A percentile compares a stretch with the other conserved stretches of the same genome.
These are phyloP conservation scores for Venturia carpophila DNA, from an alignment of 2,329 filamentous ascomycete genomes.

Conservation along the genomic window DNA sequence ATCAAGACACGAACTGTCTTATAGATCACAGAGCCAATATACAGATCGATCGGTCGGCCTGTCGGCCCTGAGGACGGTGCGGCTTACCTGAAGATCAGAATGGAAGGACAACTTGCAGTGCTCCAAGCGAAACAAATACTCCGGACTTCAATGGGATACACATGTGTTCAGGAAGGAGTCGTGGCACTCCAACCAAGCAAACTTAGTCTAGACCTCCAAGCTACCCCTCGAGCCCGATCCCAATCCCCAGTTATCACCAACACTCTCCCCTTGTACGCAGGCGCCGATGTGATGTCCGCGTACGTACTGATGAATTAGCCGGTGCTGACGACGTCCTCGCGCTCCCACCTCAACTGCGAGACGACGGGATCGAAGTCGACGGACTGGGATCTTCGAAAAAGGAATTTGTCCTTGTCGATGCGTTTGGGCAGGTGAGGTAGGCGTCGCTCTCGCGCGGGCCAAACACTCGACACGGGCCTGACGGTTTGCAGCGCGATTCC, in stretches of 20 bases:
- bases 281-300: neutral
- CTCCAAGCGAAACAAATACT: too few relatives aligned
- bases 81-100: too few relatives aligned
- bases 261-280: neutral
- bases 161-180: too few relatives aligned
- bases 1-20: too few relatives aligned
- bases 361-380: conserved; percentile 3
- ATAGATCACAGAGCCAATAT: too few relatives aligned
- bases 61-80: too few relatives aligned
- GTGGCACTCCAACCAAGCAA: too few relatives aligned
- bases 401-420: neutral
- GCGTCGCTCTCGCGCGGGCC: neutral
- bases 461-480: neutral
- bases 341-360: neutral
- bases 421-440: neutral
- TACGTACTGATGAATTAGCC: neutral
- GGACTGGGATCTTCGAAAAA: neutral
- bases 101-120: too few relatives aligned
- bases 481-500: neutral
- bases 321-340: neutral
- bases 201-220: too few relatives aligned
- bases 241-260: neutral
- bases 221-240: too few relatives aligned
- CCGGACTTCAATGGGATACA: too few relatives aligned
- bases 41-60: too few relatives aligned